Evolutionary conservation across 805 yeast genomes (phyloP), one percentile per base, ranked within the genome.

Genomic region (Pichia eremophila): DNA sequence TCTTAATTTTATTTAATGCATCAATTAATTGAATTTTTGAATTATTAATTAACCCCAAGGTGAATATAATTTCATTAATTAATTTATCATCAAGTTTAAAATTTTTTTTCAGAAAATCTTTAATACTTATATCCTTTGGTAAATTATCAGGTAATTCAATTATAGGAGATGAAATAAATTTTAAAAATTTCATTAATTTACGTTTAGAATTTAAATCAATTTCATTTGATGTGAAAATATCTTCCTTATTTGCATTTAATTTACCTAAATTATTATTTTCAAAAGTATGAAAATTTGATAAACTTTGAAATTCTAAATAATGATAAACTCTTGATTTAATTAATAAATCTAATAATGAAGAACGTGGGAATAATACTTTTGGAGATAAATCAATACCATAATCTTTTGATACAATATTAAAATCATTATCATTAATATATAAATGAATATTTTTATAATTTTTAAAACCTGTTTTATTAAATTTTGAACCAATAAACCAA

Each of bases 381-480:
- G 98, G 98, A 18, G 85, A 73, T 50, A 93, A 68, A 62, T 93
- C 99, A 47, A 93, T 77, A 37, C 95, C 89, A 67, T 87, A 91
- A 57, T 85, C 89, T 57, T 73, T 79, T 22, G 90, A 77, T 39
- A 70, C 71, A 62, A 80, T 74, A 47, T 71, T 69, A 9, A 29
- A 46, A 54, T 72, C 64, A 40, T 78, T 71, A 53, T 81, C 71
- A 40, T 96, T 87, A 40, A 90, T 84, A 62, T 90, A 86, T 40
- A 91, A 67, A 55, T 80, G 77, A 4, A 96, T 96, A 56, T 86
- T 84, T 18, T 59, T 36, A 46, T 60, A 66, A 2, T 66, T 66
- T 31, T 58, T 62, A 52, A 63, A 63, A 0, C 70, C 70, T 3
- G 58, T 57, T 3, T 54, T 51, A 18, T 63, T 64, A 18, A 63